phyloP scores from a whole-genome alignment of 2,329 filamentous ascomycete species.

The Rutstroemia sydowiana region DNA sequence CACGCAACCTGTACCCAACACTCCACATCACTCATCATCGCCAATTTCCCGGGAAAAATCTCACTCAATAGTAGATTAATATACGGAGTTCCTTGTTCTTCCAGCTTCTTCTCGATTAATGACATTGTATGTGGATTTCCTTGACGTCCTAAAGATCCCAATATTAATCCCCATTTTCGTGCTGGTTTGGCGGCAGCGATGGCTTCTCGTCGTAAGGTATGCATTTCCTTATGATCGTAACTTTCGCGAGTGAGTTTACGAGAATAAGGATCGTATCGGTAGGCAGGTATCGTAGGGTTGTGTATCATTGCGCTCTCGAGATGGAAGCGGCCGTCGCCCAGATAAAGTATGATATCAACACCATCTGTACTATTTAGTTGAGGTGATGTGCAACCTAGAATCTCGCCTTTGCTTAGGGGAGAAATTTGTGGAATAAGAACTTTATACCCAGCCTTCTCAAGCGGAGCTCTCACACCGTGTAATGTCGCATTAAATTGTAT shows the following conservation, averaged over 20 bases:
- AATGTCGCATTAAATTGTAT: constrained; percentile 99
- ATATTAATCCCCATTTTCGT: constrained; percentile 87
- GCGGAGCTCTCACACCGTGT: constrained; percentile 69
- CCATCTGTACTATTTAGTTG: constrained; percentile 48
- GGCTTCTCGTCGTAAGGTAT: constrained; percentile 68
- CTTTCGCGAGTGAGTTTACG: constrained; percentile 83
- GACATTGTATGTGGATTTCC: constrained; percentile 90
- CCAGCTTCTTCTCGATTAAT: constrained; percentile 73
- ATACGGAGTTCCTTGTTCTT: constrained; percentile 65
- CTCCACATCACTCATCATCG: constrained; percentile 88
- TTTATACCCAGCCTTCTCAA: constrained; percentile 78
- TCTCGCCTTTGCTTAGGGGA: constrained; percentile 89
- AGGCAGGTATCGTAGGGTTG: constrained; percentile 83
- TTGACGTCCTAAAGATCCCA: constrained; percentile 86
- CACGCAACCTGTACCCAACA: constrained; percentile 99
- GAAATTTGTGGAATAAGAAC: constrained; percentile 87
- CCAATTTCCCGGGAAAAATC: constrained; percentile 93
- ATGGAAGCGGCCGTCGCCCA: constrained; percentile 90
- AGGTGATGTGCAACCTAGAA: constrained; percentile 93
- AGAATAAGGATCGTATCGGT: constrained; percentile 95
- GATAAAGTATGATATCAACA: constrained; percentile 76
- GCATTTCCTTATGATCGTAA: constrained; percentile 89
- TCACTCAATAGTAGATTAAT: constrained; percentile 85
- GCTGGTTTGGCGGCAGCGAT: constrained; percentile 70
- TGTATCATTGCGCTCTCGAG: constrained; percentile 99